phyloP scores from a whole-genome alignment of 2,329 filamentous ascomycete genomes.

The Aspergillus aculeatus region DNA sequence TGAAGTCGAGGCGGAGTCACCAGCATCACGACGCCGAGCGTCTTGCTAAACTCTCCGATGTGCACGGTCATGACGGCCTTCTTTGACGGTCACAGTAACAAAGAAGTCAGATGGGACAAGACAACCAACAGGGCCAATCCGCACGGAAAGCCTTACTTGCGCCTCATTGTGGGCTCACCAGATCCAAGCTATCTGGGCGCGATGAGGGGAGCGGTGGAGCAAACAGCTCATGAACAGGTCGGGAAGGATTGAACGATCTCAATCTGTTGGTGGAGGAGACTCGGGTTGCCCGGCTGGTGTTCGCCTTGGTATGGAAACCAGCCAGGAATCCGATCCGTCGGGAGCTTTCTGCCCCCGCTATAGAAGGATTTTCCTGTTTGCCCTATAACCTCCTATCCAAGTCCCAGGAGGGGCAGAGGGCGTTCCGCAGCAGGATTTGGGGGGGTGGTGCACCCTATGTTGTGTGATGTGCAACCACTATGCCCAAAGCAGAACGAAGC shows the following conservation, averaged over 20 bases:
- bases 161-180: slow-evolving; percentile 4
- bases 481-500: neutral
- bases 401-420: neutral
- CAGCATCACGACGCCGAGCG: neutral
- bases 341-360: neutral
- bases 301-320: slow-evolving; percentile 1
- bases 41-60: neutral
- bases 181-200: neutral
- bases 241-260: neutral
- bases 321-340: slow-evolving; percentile 1
- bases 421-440: slow-evolving; percentile 3
- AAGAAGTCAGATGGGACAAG: neutral
- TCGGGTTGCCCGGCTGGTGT: slow-evolving; percentile 5
- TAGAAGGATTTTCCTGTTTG: neutral
- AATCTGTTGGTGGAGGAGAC: slow-evolving; percentile 2
- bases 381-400: neutral
- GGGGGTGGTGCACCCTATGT: neutral
- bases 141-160: slow-evolving; percentile 1
- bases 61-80: slow-evolving; percentile 1
- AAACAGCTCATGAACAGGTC: neutral
- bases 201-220: neutral
- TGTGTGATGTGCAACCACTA: neutral
- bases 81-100: slow-evolving; percentile 4
- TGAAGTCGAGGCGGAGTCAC: neutral
- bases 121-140: neutral